These are phyloP conservation scores for Oldenlandia corymbosa DNA, from an alignment of 257 asterid genomes.

Conservation along the genomic window DNA sequence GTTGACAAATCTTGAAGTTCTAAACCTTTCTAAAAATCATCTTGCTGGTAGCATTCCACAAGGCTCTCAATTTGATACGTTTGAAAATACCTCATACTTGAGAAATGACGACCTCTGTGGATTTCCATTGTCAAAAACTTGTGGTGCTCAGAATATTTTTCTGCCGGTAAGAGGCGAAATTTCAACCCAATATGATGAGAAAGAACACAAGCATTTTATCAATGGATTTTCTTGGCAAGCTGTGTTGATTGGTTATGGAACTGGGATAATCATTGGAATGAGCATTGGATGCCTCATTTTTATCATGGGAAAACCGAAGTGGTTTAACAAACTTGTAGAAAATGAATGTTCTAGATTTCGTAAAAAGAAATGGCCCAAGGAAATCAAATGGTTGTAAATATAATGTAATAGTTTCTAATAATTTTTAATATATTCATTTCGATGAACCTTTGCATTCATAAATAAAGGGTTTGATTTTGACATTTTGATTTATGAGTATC, in stretches of 20 bases:
- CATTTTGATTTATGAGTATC: too few relatives aligned
- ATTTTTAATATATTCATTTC: too few relatives aligned
- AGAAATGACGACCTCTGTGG: conserved; percentile 28
- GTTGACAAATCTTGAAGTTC: conserved; percentile 15
- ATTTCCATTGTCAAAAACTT: conserved; percentile 14
- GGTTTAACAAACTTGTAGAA: conserved; percentile 12
- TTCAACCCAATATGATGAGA: background rate
- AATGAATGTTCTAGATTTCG: background rate
- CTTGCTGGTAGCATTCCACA: conserved; percentile 26
- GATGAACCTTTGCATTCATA: too few relatives aligned
- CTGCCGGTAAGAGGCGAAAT: background rate
- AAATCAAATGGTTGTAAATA: background rate
- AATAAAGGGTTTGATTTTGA: too few relatives aligned
- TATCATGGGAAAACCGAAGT: conserved; percentile 18
- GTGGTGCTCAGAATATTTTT: background rate
- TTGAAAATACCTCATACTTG: conserved; percentile 13
- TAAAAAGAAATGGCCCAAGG: conserved; percentile 9
- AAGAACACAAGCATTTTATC: background rate
- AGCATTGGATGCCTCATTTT: conserved; percentile 17
- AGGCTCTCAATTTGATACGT: conserved; percentile 23
- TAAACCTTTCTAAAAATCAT: conserved; percentile 27
- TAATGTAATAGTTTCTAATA: too few relatives aligned
- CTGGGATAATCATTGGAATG: conserved; percentile 21
- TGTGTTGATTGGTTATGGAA: too few relatives aligned
- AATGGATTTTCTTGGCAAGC: conserved; percentile 24